Base-by-base conservation (phyloP, 495 filamentous ascomycete species). In the Articulospora tetracladia region DNA sequence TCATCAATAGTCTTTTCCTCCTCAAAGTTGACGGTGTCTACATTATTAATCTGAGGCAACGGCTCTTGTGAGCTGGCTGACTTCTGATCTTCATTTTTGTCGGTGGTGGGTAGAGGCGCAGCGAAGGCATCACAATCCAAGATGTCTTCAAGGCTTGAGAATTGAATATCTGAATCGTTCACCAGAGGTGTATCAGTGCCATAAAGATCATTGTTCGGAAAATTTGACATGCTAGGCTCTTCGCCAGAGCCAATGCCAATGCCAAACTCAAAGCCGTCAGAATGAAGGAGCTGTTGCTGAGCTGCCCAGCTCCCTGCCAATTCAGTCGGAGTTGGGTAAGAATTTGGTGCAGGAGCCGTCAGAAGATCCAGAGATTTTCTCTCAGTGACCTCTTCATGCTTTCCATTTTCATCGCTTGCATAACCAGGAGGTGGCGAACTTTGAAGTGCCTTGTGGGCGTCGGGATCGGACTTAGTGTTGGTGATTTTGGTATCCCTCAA, bases 121-220 rank as follows among this genome's bases (percentile, higher is more conserved):
- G 17, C 26, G 20, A 30, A 4, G 6, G 1, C 17, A n/a, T 55
- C 51, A 17, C 24, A 17, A 1, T 34, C 30, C 13, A 52, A 22
- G 27, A 30, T 49, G 4, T 59, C 57, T 28, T 61, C 52, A 0
- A 61, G 47, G 17, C 20, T 27, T 26, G 27, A 30, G 19, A 56
- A 1, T 1, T 47, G 53, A 1, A 57, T 44, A 36, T 61, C 53
- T 3, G 17, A 3, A n/a, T 34, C 15, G 7, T 44, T 44, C 8
- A 12, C 17, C n/a, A 11, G 39, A 3, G 17, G n/a, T n/a, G n/a
- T n/a, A n/a, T n/a, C n/a, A n/a, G n/a, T n/a, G n/a, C n/a, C n/a
- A n/a, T n/a, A n/a, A n/a, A n/a, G n/a, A n/a, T n/a, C n/a, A 44
- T 44, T n/a, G n/a, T 44, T 19, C 8, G 39, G n/a, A 44, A 11